These are phyloP conservation scores for Chrysoporthe deuterocubensis DNA, from an alignment of 2,329 filamentous ascomycete species.

Conservation along the genomic window DNA sequence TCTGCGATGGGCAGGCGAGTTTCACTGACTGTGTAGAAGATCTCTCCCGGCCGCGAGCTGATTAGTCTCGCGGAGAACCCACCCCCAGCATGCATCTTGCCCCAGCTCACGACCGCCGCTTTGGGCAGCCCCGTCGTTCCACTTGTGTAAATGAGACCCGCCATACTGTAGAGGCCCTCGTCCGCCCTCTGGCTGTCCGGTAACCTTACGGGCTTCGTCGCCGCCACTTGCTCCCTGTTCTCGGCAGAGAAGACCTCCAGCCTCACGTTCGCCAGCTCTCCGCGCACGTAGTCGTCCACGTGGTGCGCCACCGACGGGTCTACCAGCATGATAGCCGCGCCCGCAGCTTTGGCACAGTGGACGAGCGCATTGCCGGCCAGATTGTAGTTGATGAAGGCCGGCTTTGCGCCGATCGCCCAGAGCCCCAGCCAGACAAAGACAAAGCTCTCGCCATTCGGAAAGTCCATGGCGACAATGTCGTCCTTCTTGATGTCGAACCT, in stretches of 20 bases:
- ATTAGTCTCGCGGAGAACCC: slow-evolving; percentile 60
- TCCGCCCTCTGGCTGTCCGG: slow-evolving; percentile 61
- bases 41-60: slow-evolving; percentile 62
- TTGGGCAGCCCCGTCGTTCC: slow-evolving; percentile 87
- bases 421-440: slow-evolving; percentile 76
- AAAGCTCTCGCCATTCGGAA: slow-evolving; percentile 80
- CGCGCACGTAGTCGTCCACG: slow-evolving; percentile 60
- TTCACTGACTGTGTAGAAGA: slow-evolving; percentile 71
- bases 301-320: slow-evolving; percentile 63
- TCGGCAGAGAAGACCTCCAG: slow-evolving; percentile 66
- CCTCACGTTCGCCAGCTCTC: slow-evolving; percentile 54
- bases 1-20: slow-evolving; percentile 19
- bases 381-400: slow-evolving; percentile 90
- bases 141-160: slow-evolving; percentile 80
- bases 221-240: slow-evolving; percentile 57
- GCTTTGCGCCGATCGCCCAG: slow-evolving; percentile 82
- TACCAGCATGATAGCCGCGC: slow-evolving; percentile 69
- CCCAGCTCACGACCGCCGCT: slow-evolving; percentile 75
- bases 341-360: slow-evolving; percentile 75
- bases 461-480: slow-evolving; percentile 81
- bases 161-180: slow-evolving; percentile 59
- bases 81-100: slow-evolving; percentile 61
- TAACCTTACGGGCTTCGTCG: slow-evolving; percentile 57
- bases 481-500: slow-evolving; percentile 65
- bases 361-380: slow-evolving; percentile 70